Percentiles rank a stretch among this genome's conserved stretches.
These are phyloP conservation scores for Aurantiochytrium sp. DNA, from an alignment of 108 stramenopile genomes.

Conservation along the genomic window DNA sequence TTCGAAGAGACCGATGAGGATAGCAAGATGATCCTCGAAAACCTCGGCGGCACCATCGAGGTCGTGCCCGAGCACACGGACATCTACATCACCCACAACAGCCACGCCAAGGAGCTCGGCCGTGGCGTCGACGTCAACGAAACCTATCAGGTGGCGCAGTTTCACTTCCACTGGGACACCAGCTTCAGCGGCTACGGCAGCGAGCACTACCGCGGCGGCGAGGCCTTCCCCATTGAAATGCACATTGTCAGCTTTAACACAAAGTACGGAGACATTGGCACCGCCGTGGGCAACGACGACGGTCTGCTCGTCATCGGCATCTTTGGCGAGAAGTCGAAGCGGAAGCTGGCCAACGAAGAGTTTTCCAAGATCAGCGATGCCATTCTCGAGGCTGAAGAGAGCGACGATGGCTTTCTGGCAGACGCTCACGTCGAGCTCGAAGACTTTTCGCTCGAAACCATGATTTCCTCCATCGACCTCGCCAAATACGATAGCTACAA, in stretches of 20 bases:
- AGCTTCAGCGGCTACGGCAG: not conserved
- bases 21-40: not conserved
- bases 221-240: not conserved
- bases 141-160: not conserved
- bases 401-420: no score
- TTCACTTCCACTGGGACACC: conserved; percentile 9
- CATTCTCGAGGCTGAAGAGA: not conserved
- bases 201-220: not conserved
- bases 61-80: not conserved
- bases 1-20: not conserved
- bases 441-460: not conserved
- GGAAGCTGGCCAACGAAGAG: not conserved
- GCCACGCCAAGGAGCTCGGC: not conserved
- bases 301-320: conserved; percentile 3
- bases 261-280: not conserved
- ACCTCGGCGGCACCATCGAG: not conserved
- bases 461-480: not conserved
- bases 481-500: not conserved
- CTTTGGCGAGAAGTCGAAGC: not conserved
- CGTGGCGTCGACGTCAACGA: not conserved
- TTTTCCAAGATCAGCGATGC: not conserved
- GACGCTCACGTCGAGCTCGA: not conserved
- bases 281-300: not conserved
- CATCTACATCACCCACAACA: not conserved
- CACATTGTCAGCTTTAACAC: conserved; percentile 6